Base-by-base conservation (phyloP, 768 basidiomycete species). In the Kwoniella sp. region DNA sequence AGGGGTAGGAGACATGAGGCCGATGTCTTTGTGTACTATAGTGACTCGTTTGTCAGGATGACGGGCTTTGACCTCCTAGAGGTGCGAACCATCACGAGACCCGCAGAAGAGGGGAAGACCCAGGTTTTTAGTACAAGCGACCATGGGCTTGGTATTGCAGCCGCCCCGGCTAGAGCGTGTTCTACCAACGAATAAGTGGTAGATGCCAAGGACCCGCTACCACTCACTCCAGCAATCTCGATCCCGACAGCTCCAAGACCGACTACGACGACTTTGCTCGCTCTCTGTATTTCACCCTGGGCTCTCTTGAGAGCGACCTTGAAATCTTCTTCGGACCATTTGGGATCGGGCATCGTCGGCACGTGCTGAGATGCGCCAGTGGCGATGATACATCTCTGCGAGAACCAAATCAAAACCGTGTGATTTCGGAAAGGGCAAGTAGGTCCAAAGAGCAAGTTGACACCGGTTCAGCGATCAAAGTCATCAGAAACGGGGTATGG, bases 221-320 rank as follows among this genome's bases (percentile, higher is more conserved):
- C 2, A 69, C 74, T 69, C 41, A 75, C 74, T 29, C 79, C 79
- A 2, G 77, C 72, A 30, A 74, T 60, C 61, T 80, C 79, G 28
- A 90, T 86, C 2, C 89, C 89, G 9, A 90, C 84, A 0, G 89
- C 87, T 0, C 90, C 89, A 12, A 88, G 89, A 1, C 90, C 89
- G 1, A 90, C 84, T 15, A 90, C 84, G 7, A 90, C 83, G 2
- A 90, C 83, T 47, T 83, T 85, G 0, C 76, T 79, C 0, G 87
- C 83, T 1, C 74, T 78, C 58, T 84, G 79, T 55, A 90, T 82
- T 2, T 73, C 76, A 31, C 75, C 73, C 71, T 89, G 88, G 60
- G 83, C 83, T n/a, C 80, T 75, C 17, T n/a, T 30, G 11, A 76
- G 61, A 2, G 41, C 17, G 0, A 61, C 56, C 25, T 64, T 56